Conservation (phyloP, 345 rosid species). For the Arabidopsis suecica region DNA sequence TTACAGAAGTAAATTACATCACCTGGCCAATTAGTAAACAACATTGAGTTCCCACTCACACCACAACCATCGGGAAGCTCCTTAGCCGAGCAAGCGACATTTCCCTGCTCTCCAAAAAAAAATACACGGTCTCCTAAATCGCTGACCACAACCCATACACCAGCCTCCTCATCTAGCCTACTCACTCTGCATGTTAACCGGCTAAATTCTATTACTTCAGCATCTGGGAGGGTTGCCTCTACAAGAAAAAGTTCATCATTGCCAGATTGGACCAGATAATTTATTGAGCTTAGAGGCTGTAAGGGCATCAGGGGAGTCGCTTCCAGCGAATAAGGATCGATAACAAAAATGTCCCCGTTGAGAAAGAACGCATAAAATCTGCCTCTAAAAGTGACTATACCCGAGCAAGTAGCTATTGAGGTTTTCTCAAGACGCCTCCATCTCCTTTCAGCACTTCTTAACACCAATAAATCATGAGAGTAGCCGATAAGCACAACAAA, state of each 20-base stretch:
- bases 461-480: neutral
- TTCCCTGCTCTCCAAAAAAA: neutral
- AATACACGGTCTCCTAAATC: neutral
- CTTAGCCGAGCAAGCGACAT: neutral
- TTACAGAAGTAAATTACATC: neutral
- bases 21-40: neutral
- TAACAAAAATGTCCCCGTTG: neutral
- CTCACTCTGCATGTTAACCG: neutral
- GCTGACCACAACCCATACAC: neutral
- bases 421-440: neutral
- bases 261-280: neutral
- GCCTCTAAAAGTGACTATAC: neutral
- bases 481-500: neutral
- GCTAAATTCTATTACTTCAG: neutral
- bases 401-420: neutral
- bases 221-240: neutral
- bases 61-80: slow-evolving; percentile 8
- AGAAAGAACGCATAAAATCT: neutral
- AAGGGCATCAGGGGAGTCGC: neutral
- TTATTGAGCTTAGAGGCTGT: neutral
- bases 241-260: slow-evolving; percentile 2
- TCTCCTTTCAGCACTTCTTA: neutral
- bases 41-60: neutral
- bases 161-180: neutral
- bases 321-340: neutral